Base-by-base conservation (phyloP, 176 grass and related monocot species). In the Alloteropsis semialata region DNA sequence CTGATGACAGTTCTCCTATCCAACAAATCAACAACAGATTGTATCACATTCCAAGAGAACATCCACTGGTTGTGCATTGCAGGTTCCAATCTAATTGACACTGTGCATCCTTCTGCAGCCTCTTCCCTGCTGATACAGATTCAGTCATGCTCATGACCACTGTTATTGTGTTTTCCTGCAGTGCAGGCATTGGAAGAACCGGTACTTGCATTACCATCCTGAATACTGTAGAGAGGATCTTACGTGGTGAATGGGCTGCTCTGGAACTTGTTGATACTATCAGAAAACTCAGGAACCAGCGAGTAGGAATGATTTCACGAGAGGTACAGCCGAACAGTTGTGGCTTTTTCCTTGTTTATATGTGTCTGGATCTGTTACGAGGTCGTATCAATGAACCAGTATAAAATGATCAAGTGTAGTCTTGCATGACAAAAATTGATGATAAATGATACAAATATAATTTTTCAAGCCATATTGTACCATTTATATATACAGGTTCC, bases 151-250 rank as follows among this genome's bases (percentile, higher is more conserved):
- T 81, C 56, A 65, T 17, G 2, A 18, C 84, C 63, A 60, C 24
- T 75, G 34, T 69, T 15, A 59, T 18, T 43, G n/a, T 27, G 41
- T 77, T 84, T 25, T 74, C 42, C 36, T 82, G 19, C 80, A 97
- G 94, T 58, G 94, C 94, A 67, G 92, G 94, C 54, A 94, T 97
- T 32, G 94, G 94, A 61, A 92, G 94, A 84, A 92, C 94, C 79
- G 94, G 94, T 74, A 57, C 89, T 45, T 94, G 82, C 62, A 90
- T 92, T 73, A 81, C 87, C 44, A 46, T 92, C 66, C 82, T 94
- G 75, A 94, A 89, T 61, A 90, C 94, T 3, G 76, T 97, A 66
- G 89, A 97, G 80, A 87, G 94, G 76, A 72, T 97, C 70, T 76
- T 97, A 48, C 37, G 72, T 56, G 89, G 94, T 90, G 92, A 97